phyloP scores from a whole-genome alignment of 805 yeast species.

The Blastobotrys parvus region DNA sequence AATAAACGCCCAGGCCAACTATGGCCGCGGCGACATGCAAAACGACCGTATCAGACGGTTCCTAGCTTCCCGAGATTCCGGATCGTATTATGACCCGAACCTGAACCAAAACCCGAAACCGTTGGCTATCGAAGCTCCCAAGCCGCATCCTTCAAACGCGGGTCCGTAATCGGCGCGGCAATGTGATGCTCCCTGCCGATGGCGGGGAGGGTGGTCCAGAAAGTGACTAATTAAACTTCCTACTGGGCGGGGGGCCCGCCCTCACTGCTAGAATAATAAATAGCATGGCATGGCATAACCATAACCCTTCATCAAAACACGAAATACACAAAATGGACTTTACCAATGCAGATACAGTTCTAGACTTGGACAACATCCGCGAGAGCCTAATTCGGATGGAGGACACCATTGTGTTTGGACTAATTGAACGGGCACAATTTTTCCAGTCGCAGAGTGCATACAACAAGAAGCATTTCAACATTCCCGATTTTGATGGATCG shows the following conservation, averaged over 20 bases:
- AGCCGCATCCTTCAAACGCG: too few relatives aligned
- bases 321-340: slow-evolving; percentile 73
- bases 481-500: slow-evolving; percentile 64
- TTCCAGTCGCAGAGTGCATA: slow-evolving; percentile 69
- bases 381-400: slow-evolving; percentile 86
- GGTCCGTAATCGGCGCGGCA: too few relatives aligned
- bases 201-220: too few relatives aligned
- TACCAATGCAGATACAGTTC: slow-evolving; percentile 70
- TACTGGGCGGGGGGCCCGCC: too few relatives aligned
- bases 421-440: slow-evolving; percentile 91
- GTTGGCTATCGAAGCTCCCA: not conserved
- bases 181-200: too few relatives aligned
- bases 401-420: slow-evolving; percentile 85
- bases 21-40: slow-evolving; percentile 43
- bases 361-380: slow-evolving; percentile 75
- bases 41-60: slow-evolving; percentile 48
- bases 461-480: slow-evolving; percentile 39
- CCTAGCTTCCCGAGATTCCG: slow-evolving; percentile 29
- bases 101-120: slow-evolving; percentile 4
- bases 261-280: too few relatives aligned
- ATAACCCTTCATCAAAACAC: not conserved
- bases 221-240: too few relatives aligned
- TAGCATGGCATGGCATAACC: too few relatives aligned
- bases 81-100: slow-evolving; percentile 16
- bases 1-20: slow-evolving; percentile 37